Conservation (phyloP, 2,329 filamentous ascomycete genomes). For the Diaporthe australafricana region DNA sequence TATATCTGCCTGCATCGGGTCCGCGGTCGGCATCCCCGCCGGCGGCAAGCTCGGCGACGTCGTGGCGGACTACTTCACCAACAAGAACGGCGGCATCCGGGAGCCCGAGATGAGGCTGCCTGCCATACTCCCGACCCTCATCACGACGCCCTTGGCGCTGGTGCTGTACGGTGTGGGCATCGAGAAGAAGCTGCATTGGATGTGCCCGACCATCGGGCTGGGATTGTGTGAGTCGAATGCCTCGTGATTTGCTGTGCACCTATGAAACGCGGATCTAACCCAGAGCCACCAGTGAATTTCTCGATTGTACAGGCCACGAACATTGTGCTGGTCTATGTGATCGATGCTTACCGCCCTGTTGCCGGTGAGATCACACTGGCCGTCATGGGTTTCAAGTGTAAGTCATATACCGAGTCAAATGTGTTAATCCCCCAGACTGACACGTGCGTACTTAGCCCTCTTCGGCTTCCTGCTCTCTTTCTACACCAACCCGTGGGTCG, state of each 20-base stretch:
- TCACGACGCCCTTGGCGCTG: conserved; percentile 60
- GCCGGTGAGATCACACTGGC: conserved; percentile 67
- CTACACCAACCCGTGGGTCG: conserved; percentile 70
- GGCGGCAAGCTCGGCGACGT: conserved; percentile 61
- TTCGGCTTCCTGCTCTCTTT: conserved; percentile 71
- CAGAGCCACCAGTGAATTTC: conserved; percentile 58
- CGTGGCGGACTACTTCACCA: conserved; percentile 61
- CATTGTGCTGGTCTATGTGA: conserved; percentile 66
- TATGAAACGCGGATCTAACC: neutral
- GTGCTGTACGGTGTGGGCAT: conserved; percentile 62
- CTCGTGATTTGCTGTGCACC: too few relatives aligned
- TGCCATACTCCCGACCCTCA: conserved; percentile 61
- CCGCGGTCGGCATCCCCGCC: conserved; percentile 59
- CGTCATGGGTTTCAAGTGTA: conserved; percentile 66
- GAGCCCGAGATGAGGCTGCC: conserved; percentile 71
- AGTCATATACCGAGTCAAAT: conserved; percentile 38
- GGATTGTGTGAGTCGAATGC: conserved; percentile 57
- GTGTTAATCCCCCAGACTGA: neutral
- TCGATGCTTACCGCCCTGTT: conserved; percentile 68
- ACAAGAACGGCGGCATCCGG: conserved; percentile 65
- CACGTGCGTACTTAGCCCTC: conserved; percentile 48
- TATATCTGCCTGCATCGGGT: conserved; percentile 59
- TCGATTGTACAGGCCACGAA: conserved; percentile 67
- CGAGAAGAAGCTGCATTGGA: conserved; percentile 62
- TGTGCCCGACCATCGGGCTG: conserved; percentile 65